Base-by-base conservation (phyloP, 495 filamentous ascomycete genomes). In the Apiosordaria backusii region DNA sequence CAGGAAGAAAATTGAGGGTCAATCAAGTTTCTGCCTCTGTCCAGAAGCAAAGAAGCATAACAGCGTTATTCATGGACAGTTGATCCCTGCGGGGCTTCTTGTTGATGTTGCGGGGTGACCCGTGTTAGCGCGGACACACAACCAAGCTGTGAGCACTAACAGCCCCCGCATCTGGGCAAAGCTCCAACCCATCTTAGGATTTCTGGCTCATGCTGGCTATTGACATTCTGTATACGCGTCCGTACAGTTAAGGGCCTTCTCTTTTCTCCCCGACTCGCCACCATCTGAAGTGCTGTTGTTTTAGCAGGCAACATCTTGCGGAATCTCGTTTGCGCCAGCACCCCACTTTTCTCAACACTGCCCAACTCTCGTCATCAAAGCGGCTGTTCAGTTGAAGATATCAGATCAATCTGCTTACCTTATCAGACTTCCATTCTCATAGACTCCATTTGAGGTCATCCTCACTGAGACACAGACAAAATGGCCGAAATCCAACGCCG, bases 401-500 rank as follows among this genome's bases (percentile, higher is more conserved):
- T 59, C 57, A 13, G 22, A 4, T 4, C 18, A 5, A 55, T 4
- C 15, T 59, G 57, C 16, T 26, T 27, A 26, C 57, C 57, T 59
- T 25, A 59, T 25, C 24, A 6, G 13, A 25, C 10, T 19, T 13
- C n/a, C 24, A 13, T 23, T 27, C 21, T 16, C 57, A 25, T 26
- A 22, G 29, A 21, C 45, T 62, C 27, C 19, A 5, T 13, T 57
- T 52, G 7, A 4, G 19, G 2, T 25, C 7, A 15, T n/a, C 57
- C 21, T 57, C 5, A 10, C n/a, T 52, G 29, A 21, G 57, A 25
- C 25, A 45, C 10, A 6, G 35, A 29, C 7, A 72, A 50, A 60
- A 84, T 86, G 84, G 81, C 82, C 62, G 77, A 83, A 21, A 65
- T 78, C 27, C 83, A 85, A 67, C 77, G 77, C 25, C 87, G 75